phyloP scores from a whole-genome alignment of 306 rosid species.

The Rosa rugosa region DNA sequence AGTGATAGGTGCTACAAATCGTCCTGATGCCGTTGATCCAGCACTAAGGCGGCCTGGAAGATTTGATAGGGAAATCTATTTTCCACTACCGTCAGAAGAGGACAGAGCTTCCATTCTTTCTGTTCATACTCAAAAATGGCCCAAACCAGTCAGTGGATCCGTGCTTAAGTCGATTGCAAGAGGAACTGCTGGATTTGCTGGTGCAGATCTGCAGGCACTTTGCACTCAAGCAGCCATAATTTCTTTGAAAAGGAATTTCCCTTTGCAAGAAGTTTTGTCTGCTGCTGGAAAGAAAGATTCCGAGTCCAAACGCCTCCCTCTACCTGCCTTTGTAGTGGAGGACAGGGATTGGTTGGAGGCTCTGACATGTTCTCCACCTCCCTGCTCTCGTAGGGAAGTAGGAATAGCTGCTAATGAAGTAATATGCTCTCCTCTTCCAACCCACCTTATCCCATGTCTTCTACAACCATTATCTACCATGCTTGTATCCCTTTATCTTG shows the following conservation, averaged over 20 bases:
- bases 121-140: conserved; percentile 96
- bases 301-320: conserved; percentile 52
- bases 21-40: conserved; percentile 97
- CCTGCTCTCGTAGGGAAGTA: conserved; percentile 93
- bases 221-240: conserved; percentile 94
- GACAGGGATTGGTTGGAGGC: conserved; percentile 99
- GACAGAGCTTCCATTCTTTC: conserved; percentile 97
- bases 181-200: conserved; percentile 90
- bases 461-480: conserved; percentile 70
- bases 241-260: conserved; percentile 91
- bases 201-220: conserved; percentile 99
- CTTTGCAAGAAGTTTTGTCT: conserved; percentile 76
- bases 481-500: conserved; percentile 75
- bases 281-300: conserved; percentile 57
- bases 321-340: conserved; percentile 87
- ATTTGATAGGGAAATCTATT: conserved; percentile 93
- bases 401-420: conserved; percentile 93
- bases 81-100: conserved; percentile 84
- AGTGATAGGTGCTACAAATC: conserved; percentile 97
- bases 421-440: conserved; percentile 78
- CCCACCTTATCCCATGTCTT: conserved; percentile 76
- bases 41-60: conserved; percentile 97
- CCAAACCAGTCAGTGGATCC: conserved; percentile 74
- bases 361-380: conserved; percentile 64
- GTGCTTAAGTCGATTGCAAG: conserved; percentile 82